Evolutionary conservation across 1,139 yeast species (phyloP).

Genomic region (Chernovozyma aurita): DNA sequence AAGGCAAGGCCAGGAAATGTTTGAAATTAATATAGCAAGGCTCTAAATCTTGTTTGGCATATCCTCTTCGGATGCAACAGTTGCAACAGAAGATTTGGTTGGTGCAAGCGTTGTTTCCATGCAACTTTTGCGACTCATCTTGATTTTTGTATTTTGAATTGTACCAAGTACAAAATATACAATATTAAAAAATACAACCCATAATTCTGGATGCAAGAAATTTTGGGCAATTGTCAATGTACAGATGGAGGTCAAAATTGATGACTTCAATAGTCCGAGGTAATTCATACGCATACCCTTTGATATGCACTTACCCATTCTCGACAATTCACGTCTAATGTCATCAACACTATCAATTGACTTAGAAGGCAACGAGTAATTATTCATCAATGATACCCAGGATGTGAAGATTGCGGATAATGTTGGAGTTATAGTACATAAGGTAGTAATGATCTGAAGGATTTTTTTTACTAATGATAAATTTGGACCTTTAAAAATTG

Average conservation of each 20-base stretch:
- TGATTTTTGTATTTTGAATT: slow-evolving; percentile 66
- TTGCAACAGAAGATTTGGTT: neutral
- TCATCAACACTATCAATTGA: slow-evolving; percentile 4
- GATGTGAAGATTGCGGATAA: slow-evolving; percentile 53
- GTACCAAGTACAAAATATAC: slow-evolving; percentile 76
- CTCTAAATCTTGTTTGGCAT: too few relatives aligned
- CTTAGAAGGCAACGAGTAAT: slow-evolving; percentile 15
- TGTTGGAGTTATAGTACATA: slow-evolving; percentile 61
- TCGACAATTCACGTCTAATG: slow-evolving; percentile 19
- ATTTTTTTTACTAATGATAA: slow-evolving; percentile 37
- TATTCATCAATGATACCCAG: slow-evolving; percentile 48
- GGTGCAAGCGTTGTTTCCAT: neutral
- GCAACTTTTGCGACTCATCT: slow-evolving; percentile 27
- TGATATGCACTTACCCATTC: slow-evolving; percentile 18
- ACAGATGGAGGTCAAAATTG: slow-evolving; percentile 61
- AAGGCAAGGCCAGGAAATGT: too few relatives aligned
- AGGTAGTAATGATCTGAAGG: slow-evolving; percentile 56
- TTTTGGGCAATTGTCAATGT: slow-evolving; percentile 71
- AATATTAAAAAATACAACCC: slow-evolving; percentile 81
- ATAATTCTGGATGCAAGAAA: slow-evolving; percentile 64
- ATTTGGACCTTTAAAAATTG: slow-evolving; percentile 36
- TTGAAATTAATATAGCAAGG: too few relatives aligned
- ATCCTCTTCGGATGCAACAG: neutral
- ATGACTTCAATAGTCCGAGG: slow-evolving; percentile 54
- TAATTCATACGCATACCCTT: slow-evolving; percentile 48